Percentiles rank a stretch among this genome's conserved stretches.
These are phyloP conservation scores for Zasmidium cellare DNA, from an alignment of 2,329 filamentous ascomycete species.

Conservation along the genomic window DNA sequence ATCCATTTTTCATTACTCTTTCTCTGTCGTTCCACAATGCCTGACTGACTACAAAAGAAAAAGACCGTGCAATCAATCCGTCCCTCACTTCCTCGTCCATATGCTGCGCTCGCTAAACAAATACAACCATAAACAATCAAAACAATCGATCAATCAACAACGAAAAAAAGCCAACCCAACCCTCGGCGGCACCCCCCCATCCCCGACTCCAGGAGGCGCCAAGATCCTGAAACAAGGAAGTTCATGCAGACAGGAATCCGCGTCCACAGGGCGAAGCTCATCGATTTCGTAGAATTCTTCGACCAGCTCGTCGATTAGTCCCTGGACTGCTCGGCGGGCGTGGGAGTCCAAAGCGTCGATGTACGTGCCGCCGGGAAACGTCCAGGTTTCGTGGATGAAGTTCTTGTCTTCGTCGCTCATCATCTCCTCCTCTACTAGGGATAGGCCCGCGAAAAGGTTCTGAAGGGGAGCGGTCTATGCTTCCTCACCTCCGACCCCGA, in stretches of 20 bases:
- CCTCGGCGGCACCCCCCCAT: background rate
- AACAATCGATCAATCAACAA: background rate
- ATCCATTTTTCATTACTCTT: too few relatives aligned
- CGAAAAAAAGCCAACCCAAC: background rate
- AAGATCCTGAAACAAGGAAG: background rate
- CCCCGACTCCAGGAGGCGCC: background rate
- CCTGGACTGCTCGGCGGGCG: background rate
- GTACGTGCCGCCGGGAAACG: background rate
- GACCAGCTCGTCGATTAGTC: background rate
- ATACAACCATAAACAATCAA: too few relatives aligned
- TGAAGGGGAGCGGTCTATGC: background rate
- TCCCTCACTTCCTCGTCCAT: too few relatives aligned
- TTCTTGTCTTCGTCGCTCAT: too few relatives aligned
- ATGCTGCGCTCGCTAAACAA: too few relatives aligned
- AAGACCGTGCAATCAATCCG: too few relatives aligned
- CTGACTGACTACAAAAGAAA: too few relatives aligned
- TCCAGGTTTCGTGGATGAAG: background rate
- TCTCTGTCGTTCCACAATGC: too few relatives aligned
- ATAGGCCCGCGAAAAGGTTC: too few relatives aligned
- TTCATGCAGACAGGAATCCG: background rate
- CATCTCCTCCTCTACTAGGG: too few relatives aligned
- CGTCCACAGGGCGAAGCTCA: background rate
- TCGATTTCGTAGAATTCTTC: background rate
- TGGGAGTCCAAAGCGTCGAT: background rate
- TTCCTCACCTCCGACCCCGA: background rate